Percentiles rank a stretch among this genome's conserved stretches.
Conservation (phyloP, 306 rosid species). For the Malus fusca region DNA sequence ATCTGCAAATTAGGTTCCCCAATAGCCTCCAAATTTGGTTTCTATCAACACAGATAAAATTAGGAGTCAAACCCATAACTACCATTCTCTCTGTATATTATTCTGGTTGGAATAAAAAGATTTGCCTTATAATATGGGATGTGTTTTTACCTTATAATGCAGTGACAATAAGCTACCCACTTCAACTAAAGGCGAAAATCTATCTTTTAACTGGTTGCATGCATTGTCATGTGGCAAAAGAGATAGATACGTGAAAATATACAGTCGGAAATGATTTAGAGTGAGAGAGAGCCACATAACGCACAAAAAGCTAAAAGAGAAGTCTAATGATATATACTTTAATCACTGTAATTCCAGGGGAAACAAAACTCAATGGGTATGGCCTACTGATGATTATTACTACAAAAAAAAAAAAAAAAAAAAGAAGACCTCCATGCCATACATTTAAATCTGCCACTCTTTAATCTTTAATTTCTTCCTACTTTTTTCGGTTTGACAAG, state of each 20-base stretch:
- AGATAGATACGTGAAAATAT: too few relatives aligned
- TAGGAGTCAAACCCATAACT: neutral
- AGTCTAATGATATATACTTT: neutral
- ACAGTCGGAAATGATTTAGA: too few relatives aligned
- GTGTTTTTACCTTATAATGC: neutral
- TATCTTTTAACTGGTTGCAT: neutral
- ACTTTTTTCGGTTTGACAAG: neutral
- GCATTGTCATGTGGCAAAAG: too few relatives aligned
- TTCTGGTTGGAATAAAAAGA: neutral
- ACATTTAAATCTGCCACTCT: neutral
- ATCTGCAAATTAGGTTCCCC: neutral
- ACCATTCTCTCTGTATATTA: neutral
- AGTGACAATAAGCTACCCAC: constrained; percentile 7
- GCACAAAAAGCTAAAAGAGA: constrained; percentile 2
- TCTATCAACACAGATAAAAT: neutral
- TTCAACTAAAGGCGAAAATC: neutral
- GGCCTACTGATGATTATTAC: constrained; percentile 26
- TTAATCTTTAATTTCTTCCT: neutral
- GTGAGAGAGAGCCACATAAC: neutral
- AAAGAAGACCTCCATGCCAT: neutral
- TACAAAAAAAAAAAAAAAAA: neutral
- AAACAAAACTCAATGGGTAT: constrained; percentile 35
- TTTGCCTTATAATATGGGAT: neutral
- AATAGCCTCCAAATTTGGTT: neutral
- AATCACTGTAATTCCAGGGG: neutral